These are phyloP conservation scores for Yarrowia galli DNA, from an alignment of 1,139 yeast genomes.

Conservation along the genomic window DNA sequence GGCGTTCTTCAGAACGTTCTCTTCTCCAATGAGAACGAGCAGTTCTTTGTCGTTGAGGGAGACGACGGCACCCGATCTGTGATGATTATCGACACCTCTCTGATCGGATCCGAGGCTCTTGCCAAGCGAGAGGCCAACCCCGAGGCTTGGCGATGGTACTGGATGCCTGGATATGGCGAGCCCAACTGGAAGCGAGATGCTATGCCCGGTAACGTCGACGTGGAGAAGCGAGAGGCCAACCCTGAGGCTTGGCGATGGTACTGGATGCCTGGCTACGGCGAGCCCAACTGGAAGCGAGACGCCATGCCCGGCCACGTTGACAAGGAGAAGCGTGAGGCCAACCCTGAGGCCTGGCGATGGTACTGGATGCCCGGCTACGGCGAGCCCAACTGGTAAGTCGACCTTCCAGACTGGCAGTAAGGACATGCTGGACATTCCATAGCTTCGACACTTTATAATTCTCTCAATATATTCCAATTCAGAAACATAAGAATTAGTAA, in stretches of 20 bases:
- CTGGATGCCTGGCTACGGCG: conserved; percentile 4
- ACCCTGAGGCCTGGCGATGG: conserved; percentile 29
- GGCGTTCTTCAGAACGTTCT: conserved; percentile 25
- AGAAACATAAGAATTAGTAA: background rate
- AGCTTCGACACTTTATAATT: background rate
- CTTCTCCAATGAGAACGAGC: conserved; percentile 6
- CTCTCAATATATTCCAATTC: conserved; percentile 1
- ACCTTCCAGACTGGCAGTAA: background rate
- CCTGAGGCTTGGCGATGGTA: conserved; percentile 29
- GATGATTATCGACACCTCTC: background rate
- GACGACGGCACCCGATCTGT: conserved; percentile 3
- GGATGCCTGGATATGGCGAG: conserved; percentile 15
- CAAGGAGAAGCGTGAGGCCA: conserved; percentile 8
- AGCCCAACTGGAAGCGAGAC: conserved; percentile 34
- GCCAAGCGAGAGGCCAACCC: conserved; percentile 33
- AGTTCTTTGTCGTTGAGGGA: conserved; percentile 1
- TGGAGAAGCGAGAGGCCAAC: conserved; percentile 7
- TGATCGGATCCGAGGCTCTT: background rate
- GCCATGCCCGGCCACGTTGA: conserved; percentile 1
- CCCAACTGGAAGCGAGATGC: conserved; percentile 35
- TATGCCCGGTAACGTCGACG: conserved; percentile 1
- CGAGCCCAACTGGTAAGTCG: conserved; percentile 26
- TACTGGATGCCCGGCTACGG: conserved; percentile 13
- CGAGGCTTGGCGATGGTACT: conserved; percentile 29
- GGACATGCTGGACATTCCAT: conserved; percentile 29